Percentiles rank a stretch among this genome's conserved stretches.
phyloP scores from a whole-genome alignment of 2,329 filamentous ascomycete species.

The Fusarium cyanostomum region DNA sequence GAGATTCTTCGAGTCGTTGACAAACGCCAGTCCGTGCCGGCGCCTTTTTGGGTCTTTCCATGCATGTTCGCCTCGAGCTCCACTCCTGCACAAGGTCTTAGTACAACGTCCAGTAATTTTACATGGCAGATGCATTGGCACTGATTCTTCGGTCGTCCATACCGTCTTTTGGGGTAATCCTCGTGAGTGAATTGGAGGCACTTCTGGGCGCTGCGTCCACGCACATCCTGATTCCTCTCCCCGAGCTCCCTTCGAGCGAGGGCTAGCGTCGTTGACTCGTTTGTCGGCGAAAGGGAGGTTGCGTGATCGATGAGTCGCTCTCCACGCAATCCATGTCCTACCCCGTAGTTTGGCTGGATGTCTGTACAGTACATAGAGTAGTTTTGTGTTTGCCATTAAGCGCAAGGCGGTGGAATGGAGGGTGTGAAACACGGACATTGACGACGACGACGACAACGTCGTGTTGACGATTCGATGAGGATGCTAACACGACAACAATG shows the following conservation, averaged over 20 bases:
- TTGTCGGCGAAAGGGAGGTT: constrained; percentile 42
- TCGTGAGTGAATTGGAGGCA: neutral
- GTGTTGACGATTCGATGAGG: constrained; percentile 2
- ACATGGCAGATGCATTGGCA: constrained; percentile 4
- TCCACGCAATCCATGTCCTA: constrained; percentile 14
- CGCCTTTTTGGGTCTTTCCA: neutral
- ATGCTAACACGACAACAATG: constrained; percentile 13
- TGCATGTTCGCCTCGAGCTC: constrained; percentile 6
- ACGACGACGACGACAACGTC: constrained; percentile 2
- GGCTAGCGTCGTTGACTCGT: constrained; percentile 30
- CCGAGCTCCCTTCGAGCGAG: constrained; percentile 45
- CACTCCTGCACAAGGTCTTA: constrained; percentile 16
- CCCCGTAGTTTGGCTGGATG: constrained; percentile 7
- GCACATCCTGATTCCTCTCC: constrained; percentile 9
- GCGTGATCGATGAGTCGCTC: constrained; percentile 28
- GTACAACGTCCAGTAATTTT: constrained; percentile 1
- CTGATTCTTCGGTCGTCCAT: neutral
- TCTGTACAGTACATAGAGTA: neutral
- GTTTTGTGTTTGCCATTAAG: neutral
- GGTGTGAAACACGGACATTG: constrained; percentile 10
- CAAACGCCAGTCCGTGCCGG: constrained; percentile 10
- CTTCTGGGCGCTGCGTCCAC: neutral
- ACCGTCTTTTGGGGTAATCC: constrained; percentile 28
- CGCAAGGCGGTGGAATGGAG: constrained; percentile 18
- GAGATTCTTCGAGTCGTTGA: constrained; percentile 21